Base-by-base conservation (phyloP, 768 basidiomycete species). In the Coprinopsis strossmayeri region DNA sequence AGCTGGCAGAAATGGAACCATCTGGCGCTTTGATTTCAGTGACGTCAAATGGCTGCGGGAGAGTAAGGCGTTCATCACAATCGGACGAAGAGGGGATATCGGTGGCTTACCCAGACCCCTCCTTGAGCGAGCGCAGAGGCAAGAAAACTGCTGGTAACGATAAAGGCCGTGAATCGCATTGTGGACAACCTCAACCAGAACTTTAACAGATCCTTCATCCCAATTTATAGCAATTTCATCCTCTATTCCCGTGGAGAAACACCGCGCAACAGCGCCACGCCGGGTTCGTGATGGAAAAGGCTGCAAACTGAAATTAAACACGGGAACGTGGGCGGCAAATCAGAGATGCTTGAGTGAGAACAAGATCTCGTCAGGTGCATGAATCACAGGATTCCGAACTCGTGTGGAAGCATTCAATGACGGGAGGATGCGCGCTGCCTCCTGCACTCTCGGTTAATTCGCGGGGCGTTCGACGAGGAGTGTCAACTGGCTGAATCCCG, bases 1-100 rank as follows among this genome's bases (percentile, higher is more conserved):
- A 79, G 44, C 73, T 78, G 13, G 79, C 80, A 3, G 68, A 72
- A 49, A 79, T 69, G n/a, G 77, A 78, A 4, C 72, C 74, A 57
- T 81, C 79, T 0, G 76, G 74, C 1, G 78, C 70, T 7, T 65
- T 62, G 45, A 81, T 58, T 26, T 69, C 70, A 1, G 70, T 73
- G 13, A 69, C 51, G 48, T 78, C 71, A 57, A 79, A 76, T 0
- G 74, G 73, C 76, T 78, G 42, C n/a, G 2, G 26, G 39, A 10
- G 9, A 9, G 35, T 10, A 5, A 38, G 9, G 9, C 15, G 18
- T 26, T 7, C 3, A 28, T 7, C 32, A 17, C 15, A 23, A 34
- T 32, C 27, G 17, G 30, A 46, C 32, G 45, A 7, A 21, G 15
- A 35, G 45, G 10, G 34, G 30, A 30, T n/a, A 9, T 17, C 21